Percentiles rank a stretch among this genome's conserved stretches.
Conservation (phyloP, 306 rosid species). For the Trifolium dubium region DNA sequence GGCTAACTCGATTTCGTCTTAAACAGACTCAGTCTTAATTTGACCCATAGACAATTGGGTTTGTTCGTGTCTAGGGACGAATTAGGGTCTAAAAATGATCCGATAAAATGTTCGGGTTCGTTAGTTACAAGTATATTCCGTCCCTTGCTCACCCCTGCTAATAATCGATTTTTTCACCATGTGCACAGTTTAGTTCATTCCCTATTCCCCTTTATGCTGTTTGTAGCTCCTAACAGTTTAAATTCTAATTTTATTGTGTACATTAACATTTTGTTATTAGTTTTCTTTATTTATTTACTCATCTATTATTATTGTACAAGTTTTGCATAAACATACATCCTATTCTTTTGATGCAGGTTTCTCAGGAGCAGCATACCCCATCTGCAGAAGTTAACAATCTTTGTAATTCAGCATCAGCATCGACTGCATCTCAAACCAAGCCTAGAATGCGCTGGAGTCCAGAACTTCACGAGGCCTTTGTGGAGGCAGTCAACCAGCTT, state of each 20-base stretch:
- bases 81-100: no score
- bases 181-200: slow-evolving; percentile 1
- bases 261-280: not conserved
- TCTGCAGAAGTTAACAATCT: slow-evolving; percentile 52
- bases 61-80: no score
- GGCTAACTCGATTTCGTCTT: no score
- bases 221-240: slow-evolving; percentile 24
- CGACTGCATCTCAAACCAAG: slow-evolving; percentile 62
- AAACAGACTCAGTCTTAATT: no score
- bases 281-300: no score
- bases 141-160: no score
- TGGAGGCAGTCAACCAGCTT: slow-evolving; percentile 85
- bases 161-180: slow-evolving; percentile 20
- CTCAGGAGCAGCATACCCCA: slow-evolving; percentile 45
- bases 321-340: slow-evolving; percentile 40
- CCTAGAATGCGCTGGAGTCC: slow-evolving; percentile 98
- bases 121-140: no score
- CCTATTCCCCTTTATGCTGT: slow-evolving; percentile 1
- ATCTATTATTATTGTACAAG: not conserved
- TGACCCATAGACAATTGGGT: no score
- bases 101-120: no score
- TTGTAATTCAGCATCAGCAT: slow-evolving; percentile 36
- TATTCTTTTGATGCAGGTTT: slow-evolving; percentile 51
- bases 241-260: slow-evolving; percentile 17
- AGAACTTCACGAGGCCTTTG: slow-evolving; percentile 94